Evolutionary conservation across 768 basidiomycete genomes (phyloP), one percentile per base, ranked within the genome.

Genomic region (Agaricus blazei): DNA sequence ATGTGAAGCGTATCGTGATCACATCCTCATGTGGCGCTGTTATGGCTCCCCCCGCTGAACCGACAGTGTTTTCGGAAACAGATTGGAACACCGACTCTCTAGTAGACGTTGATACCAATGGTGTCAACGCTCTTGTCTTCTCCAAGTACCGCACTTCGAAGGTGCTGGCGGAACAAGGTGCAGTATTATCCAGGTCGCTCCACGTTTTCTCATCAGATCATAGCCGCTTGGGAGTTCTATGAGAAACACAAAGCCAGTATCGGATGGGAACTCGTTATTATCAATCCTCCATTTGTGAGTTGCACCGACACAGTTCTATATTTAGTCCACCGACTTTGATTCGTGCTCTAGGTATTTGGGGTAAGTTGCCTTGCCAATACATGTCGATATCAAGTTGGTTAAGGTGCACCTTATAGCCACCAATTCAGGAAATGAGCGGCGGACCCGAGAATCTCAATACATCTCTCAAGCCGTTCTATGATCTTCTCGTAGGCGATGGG

Each of bases 1-100:
- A 65, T 8, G 72, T 92, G 60, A 83, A 87, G 64, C 80, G 90
- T 3, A 71, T 93, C 42, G 81, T 90, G 7, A 67, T 88, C 56
- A 88, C 86, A 0, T 83, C 83, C 9, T 89, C 87, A 1, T 71
- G 66, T 45, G 86, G 80, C 0, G 69, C 83, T 0, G 62, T 87
- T 11, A 58, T 77, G 1, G 62, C 62, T 8, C 15, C 58, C n/a
- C 58, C 62, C 3, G 56, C 67, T 0, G 59, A 60, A 0, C 65
- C 72, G 0, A 61, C 61, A 0, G 68, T 69, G 1, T 80, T 74
- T 60, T 70, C 64, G 38, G 83, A 87, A 62, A 58, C 60, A 11
- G 74, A 88, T 66, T 90, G 88, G 89, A 85, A 87, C 60, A 65
- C 79, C 12, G 69, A 69, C 49, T 69, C 78, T 4, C 62, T 80